These are phyloP conservation scores for Cymodocea nodosa DNA, from an alignment of 116 monocot genomes.

Conservation along the genomic window DNA sequence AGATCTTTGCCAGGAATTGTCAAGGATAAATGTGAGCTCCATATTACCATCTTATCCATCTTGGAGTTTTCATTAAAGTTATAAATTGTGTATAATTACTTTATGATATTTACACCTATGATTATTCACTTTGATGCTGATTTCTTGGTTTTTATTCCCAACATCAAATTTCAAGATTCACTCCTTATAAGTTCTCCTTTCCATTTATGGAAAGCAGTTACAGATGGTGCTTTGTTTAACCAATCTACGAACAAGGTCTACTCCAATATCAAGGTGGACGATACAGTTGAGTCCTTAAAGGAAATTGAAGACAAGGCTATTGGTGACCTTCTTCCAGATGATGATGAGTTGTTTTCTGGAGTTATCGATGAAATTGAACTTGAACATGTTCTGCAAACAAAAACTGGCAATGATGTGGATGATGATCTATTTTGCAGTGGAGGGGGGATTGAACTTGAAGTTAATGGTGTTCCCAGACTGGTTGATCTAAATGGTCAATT, in stretches of 20 bases:
- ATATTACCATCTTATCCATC: neutral
- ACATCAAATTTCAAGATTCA: neutral
- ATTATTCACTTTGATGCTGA: too few relatives aligned
- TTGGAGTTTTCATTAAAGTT: neutral
- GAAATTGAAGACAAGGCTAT: conserved; percentile 82
- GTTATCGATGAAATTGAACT: conserved; percentile 33
- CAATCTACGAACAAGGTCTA: conserved; percentile 17
- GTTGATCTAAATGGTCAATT: conserved; percentile 9
- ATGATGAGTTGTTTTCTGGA: conserved; percentile 76
- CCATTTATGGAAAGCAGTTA: conserved; percentile 26
- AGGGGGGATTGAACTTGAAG: conserved; percentile 71
- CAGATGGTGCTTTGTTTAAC: conserved; percentile 22
- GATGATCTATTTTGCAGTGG: conserved; percentile 66
- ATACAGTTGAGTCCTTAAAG: conserved; percentile 45
- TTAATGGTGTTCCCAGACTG: conserved; percentile 1
- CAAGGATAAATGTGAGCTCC: conserved; percentile 5
- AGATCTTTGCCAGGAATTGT: conserved; percentile 10
- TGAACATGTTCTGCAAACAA: conserved; percentile 20
- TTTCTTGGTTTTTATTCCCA: neutral
- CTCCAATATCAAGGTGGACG: conserved; percentile 31
- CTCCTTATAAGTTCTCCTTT: neutral
- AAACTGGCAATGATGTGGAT: conserved; percentile 38
- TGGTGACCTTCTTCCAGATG: conserved; percentile 80
- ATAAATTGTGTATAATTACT: neutral
- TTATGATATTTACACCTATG: neutral